Percentiles rank a stretch among this genome's conserved stretches.
These are phyloP conservation scores for Aspergillus spinulosporus DNA, from an alignment of 2,329 filamentous ascomycete species.

Conservation along the genomic window DNA sequence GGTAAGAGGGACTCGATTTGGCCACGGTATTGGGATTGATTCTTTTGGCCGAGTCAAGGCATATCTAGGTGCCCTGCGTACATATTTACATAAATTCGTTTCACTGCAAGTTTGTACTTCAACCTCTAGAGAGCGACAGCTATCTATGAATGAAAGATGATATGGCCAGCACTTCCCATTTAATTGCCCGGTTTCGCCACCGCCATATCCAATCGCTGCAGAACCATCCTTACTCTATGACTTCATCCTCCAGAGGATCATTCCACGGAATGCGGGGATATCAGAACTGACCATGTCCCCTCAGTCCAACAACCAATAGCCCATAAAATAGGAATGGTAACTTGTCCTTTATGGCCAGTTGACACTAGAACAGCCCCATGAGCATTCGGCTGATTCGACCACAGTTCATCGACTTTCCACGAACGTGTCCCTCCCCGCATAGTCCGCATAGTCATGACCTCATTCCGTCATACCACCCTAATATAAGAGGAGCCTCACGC, in stretches of 20 bases:
- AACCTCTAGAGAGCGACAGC: too few species aligned
- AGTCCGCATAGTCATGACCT: background rate
- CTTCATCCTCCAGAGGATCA: constrained; percentile 1
- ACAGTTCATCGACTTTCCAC: background rate
- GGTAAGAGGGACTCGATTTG: background rate
- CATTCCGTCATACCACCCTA: background rate
- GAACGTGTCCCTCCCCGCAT: background rate
- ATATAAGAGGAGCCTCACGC: too few species aligned
- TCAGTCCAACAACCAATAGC: background rate
- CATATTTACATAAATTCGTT: too few species aligned
- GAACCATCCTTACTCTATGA: constrained; percentile 1
- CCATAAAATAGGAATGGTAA: too few species aligned
- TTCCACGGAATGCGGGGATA: constrained; percentile 6
- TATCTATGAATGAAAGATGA: too few species aligned
- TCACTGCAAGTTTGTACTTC: too few species aligned
- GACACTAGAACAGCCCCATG: background rate
- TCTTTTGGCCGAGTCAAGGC: too few species aligned
- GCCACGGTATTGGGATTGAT: background rate
- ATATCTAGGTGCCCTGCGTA: too few species aligned
- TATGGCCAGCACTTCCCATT: background rate
- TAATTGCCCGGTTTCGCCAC: background rate
- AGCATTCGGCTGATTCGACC: background rate
- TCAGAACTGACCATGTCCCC: background rate
- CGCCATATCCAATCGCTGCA: background rate
- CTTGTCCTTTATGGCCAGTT: background rate